Evolutionary conservation across 352 stramenopile genomes (phyloP), one percentile per base, ranked within the genome.

Genomic region (Sclerospora graminicola): DNA sequence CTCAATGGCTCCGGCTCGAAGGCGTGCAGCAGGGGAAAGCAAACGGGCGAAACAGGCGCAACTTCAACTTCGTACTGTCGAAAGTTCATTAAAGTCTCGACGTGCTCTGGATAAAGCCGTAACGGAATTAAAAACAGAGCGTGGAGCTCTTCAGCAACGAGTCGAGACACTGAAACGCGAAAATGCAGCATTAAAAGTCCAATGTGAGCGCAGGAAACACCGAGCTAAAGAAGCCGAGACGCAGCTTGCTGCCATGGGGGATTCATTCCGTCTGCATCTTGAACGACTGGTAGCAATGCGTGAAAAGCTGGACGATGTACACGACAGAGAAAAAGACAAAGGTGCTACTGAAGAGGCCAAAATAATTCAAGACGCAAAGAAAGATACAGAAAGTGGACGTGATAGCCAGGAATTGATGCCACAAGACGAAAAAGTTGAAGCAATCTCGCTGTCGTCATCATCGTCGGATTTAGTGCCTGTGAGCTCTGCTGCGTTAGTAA

Each of bases 201-300:
- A n/a, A n/a, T n/a, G 44, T 36, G 27, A 54, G 10, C 26, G 18
- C 14, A 45, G 41, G 11, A 53, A 59, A 21, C 41, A 42, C 21
- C 48, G 57, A 38, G 45, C 43, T 21, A 57, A 43, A 9, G 41
- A 59, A 37, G 49, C 47, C n/a, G 59, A 53, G 21, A 48, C 44
- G 0, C 57, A 70, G 18, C 36, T 84, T 11, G 58, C 76, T 40
- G 41, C 35, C n/a, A 50, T 80, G 39, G 57, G 53, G 13, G 66
- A 82, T 38, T 49, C 58, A 4, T 84, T 83, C 46, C 67, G 65
- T 14, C 48, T 66, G 13, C 66, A 84, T 24, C 50, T 87, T 7
- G 64, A 82, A 55, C 54, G 68, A 24, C 61, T 86, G 20, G 70
- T 83, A 16, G 67, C 62, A 3, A 49, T 85, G 26, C 69, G 69